Evolutionary conservation across 148 eudicot genomes (phyloP).

Genomic region (Chenopodium berlandieri): DNA sequence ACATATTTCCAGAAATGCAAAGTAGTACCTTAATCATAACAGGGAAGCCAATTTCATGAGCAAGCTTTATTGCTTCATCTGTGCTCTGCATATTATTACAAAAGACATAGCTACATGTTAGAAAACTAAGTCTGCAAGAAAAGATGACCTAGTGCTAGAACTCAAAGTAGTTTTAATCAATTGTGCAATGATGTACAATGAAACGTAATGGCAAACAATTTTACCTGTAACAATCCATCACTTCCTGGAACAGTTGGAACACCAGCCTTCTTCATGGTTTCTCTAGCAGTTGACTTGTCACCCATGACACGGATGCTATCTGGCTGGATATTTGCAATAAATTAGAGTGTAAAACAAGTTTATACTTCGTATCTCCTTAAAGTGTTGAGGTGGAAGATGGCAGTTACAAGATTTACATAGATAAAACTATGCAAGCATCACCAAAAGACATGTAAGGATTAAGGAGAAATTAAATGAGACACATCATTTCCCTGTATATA

Average conservation of each 20-base stretch:
- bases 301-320: conserved; percentile 98
- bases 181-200: not conserved
- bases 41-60: conserved; percentile 86
- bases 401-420: not conserved
- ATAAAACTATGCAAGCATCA: not conserved
- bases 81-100: conserved; percentile 49
- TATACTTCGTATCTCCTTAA: not conserved
- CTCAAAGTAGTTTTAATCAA: not conserved
- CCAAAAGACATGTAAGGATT: not conserved
- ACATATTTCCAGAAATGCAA: not conserved
- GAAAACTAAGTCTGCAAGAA: conserved; percentile 2
- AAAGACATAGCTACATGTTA: conserved; percentile 5
- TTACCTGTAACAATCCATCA: conserved; percentile 86
- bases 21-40: conserved; percentile 89
- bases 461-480: not conserved
- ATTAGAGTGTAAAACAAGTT: not conserved
- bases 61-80: conserved; percentile 83
- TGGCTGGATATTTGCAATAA: conserved; percentile 52
- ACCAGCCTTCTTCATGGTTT: conserved; percentile 98
- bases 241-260: conserved; percentile 99
- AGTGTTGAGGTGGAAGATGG: not conserved
- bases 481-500: not conserved
- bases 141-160: not conserved
- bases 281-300: conserved; percentile 95
- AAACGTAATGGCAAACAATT: not conserved